Evolutionary conservation across 192 early-diverging fungal species (phyloP), one percentile per base, ranked within the genome.

Genomic region (Mortierella claussenii): DNA sequence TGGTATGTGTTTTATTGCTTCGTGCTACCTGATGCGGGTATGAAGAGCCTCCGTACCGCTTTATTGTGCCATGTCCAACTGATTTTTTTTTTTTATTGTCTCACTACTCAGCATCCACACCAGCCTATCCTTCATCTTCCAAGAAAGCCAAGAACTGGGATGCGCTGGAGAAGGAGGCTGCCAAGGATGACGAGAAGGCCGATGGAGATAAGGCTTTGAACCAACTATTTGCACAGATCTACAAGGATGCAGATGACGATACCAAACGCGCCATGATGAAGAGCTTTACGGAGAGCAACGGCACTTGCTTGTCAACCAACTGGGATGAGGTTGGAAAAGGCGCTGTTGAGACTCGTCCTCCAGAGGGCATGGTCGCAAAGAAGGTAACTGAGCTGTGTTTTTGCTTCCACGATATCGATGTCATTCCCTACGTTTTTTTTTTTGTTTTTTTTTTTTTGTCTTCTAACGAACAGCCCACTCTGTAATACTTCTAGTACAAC

Each of bases 241-340:
- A 96, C 79, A 88, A 87, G 60, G 93, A 96, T 71, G 94, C 95
- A 0, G 91, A 89, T 65, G 90, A 93, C 21, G 93, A 99, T 48
- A 92, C 93, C 9, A 85, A 85, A 52, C 84, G 92, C 20, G 97
- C 98, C 0, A 98, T 99, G 98, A 91, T 97, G 88, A 99, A 99
- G 85, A 94, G 93, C 73, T 99, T 93, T 78, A 85, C 91, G 5
- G 98, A 99, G 79, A 94, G 91, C 80, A 95, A 94, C 55, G 98
- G 98, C 26, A 99, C 98, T 0, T 88, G 88, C 51, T 83, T 99
- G 34, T 92, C 90, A 55, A 99, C 97, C 31, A 97, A 99, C 79
- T 99, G 97, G 97, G 84, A 82, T 31, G 94, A 96, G 80, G 95
- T 99, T 42, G 85, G 88, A 27, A 90, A 92, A 79, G 88, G 88